phyloP scores from a whole-genome alignment of 805 yeast species.

The Kregervanrija pseudodelftensis region DNA sequence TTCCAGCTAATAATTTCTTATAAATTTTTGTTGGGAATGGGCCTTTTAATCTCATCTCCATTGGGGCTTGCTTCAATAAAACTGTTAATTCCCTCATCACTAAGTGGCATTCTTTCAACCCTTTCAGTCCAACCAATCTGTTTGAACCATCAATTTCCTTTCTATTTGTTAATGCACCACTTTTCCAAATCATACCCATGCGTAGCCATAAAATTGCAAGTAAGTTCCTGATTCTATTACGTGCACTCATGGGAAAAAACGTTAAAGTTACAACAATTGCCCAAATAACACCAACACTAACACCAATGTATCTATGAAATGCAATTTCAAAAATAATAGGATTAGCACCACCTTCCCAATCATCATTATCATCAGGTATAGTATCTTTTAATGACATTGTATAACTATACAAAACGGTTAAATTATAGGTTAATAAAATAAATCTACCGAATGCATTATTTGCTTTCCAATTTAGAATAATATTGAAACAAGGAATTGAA shows the following conservation, averaged over 20 bases:
- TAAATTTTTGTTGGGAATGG: constrained; percentile 53
- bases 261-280: constrained; percentile 62
- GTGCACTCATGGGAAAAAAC: constrained; percentile 69
- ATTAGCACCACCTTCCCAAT: constrained; percentile 60
- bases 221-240: constrained; percentile 58
- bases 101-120: constrained; percentile 36
- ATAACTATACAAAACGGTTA: constrained; percentile 71
- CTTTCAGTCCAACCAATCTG: constrained; percentile 37
- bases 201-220: constrained; percentile 68
- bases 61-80: constrained; percentile 62
- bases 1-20: constrained; percentile 41
- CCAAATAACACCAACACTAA: constrained; percentile 68
- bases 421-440: constrained; percentile 66
- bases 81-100: constrained; percentile 55
- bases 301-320: constrained; percentile 68
- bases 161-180: constrained; percentile 56
- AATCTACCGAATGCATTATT: constrained; percentile 64
- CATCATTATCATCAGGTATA: constrained; percentile 48
- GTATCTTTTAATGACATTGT: constrained; percentile 40
- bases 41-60: constrained; percentile 71
- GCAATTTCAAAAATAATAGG: constrained; percentile 73
- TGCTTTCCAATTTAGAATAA: constrained; percentile 61
- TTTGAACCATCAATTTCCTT: constrained; percentile 21
- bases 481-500: constrained; percentile 42
- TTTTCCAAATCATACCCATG: constrained; percentile 75